Evolutionary conservation across 345 rosid genomes (phyloP).

Genomic region (Citrus maxima): DNA sequence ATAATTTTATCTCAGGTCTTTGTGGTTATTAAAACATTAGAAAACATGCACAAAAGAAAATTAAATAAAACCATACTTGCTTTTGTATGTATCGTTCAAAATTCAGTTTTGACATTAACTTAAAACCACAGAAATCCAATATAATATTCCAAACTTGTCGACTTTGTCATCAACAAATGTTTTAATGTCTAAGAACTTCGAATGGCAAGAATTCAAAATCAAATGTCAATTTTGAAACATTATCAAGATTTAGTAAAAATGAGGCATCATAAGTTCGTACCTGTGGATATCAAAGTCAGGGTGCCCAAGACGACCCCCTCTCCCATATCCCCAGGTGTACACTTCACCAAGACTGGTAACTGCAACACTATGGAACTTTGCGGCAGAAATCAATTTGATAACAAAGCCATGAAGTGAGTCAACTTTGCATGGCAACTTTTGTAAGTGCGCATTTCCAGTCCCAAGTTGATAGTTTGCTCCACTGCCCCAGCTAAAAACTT

Average conservation of each 20-base stretch:
- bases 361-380: conserved; percentile 94
- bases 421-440: conserved; percentile 87
- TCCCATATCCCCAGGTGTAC: conserved; percentile 97
- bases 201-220: neutral
- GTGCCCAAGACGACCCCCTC: conserved; percentile 99
- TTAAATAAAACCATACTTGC: neutral
- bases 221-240: neutral
- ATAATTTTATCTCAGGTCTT: neutral
- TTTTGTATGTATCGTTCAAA: neutral
- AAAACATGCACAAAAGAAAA: neutral
- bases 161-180: neutral
- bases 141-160: neutral
- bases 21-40: neutral
- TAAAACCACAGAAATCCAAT: neutral
- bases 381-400: conserved; percentile 76
- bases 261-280: conserved; percentile 24
- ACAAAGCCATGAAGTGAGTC: conserved; percentile 77
- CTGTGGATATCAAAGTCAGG: conserved; percentile 99
- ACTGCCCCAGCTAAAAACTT: conserved; percentile 97
- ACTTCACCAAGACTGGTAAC: conserved; percentile 73
- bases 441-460: conserved; percentile 86
- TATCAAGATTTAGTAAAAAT: neutral
- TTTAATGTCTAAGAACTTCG: neutral
- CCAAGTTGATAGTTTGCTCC: conserved; percentile 98
- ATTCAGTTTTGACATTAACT: neutral